phyloP scores from a whole-genome alignment of 352 stramenopile genomes.

The Pilasporangium apinafurcum region DNA sequence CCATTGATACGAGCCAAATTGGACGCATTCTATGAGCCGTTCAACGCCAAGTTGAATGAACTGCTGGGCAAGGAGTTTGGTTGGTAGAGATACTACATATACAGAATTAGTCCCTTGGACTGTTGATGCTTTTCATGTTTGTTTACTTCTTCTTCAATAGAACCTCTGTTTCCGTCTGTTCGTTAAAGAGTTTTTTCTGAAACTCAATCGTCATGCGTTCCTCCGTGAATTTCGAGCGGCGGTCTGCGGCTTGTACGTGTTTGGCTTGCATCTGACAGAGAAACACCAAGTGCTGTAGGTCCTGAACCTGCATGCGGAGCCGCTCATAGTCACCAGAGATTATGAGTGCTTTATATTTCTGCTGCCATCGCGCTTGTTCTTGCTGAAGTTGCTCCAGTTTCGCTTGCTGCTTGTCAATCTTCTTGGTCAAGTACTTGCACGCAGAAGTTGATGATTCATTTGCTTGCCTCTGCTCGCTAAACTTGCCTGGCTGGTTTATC shows the following conservation, averaged over 20 bases:
- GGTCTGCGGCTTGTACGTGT: slow-evolving; percentile 34
- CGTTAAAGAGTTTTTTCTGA: slow-evolving; percentile 28
- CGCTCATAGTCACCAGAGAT: slow-evolving; percentile 33
- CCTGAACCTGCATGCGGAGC: slow-evolving; percentile 44
- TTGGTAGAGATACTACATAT: slow-evolving; percentile 24
- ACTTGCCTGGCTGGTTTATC: not conserved
- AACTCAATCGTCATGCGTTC: slow-evolving; percentile 26
- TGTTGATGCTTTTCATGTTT: not conserved
- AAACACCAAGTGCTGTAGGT: slow-evolving; percentile 68
- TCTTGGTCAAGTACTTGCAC: slow-evolving; percentile 38
- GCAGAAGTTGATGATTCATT: slow-evolving; percentile 14
- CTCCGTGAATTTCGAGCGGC: slow-evolving; percentile 18
- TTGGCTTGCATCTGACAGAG: slow-evolving; percentile 48
- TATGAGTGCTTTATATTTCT: slow-evolving; percentile 34
- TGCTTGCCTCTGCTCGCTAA: not conserved
- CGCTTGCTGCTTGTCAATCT: slow-evolving; percentile 32
- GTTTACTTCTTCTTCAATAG: slow-evolving; percentile 35
- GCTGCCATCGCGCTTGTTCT: slow-evolving; percentile 15
- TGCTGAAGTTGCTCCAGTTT: slow-evolving; percentile 34
- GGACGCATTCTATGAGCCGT: slow-evolving; percentile 72
- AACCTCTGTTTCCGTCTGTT: slow-evolving; percentile 63
- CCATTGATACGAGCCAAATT: slow-evolving; percentile 48
- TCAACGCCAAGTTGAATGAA: slow-evolving; percentile 71
- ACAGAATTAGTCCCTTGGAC: slow-evolving; percentile 6
- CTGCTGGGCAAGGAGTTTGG: slow-evolving; percentile 54